These are phyloP conservation scores for Microdochium nivale DNA, from an alignment of 2,329 filamentous ascomycete species.

Conservation along the genomic window DNA sequence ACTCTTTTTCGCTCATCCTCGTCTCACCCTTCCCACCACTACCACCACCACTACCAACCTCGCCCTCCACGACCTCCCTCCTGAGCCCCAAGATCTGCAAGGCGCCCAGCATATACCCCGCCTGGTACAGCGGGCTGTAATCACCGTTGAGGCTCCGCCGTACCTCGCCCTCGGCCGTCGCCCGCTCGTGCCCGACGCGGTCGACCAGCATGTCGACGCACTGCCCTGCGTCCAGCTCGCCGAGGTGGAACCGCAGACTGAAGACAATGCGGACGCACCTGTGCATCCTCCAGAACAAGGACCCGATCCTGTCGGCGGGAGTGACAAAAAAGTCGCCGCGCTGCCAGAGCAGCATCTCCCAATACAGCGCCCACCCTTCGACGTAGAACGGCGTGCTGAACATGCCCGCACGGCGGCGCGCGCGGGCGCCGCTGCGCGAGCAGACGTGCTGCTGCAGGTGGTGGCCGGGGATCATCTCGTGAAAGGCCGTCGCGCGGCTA, in stretches of 20 bases:
- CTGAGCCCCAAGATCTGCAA: conserved; percentile 44
- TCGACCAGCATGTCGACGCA: conserved; percentile 49
- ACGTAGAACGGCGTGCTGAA: conserved; percentile 51
- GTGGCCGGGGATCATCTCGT: conserved; percentile 53
- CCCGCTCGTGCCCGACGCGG: conserved; percentile 48
- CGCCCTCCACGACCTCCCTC: conserved; percentile 33
- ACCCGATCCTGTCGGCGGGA: conserved; percentile 44
- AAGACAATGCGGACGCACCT: conserved; percentile 51
- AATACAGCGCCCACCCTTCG: conserved; percentile 55
- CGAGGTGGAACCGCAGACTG: conserved; percentile 49
- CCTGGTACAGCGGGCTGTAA: conserved; percentile 50
- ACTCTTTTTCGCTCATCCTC: conserved; percentile 40
- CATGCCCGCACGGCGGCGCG: conserved; percentile 30
- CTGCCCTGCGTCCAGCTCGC: conserved; percentile 40
- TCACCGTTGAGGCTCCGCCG: conserved; percentile 45
- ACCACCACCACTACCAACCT: conserved; percentile 23
- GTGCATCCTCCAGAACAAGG: conserved; percentile 56
- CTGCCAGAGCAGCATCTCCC: conserved; percentile 51
- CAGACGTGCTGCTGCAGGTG: conserved; percentile 43
- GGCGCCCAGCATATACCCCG: conserved; percentile 51
- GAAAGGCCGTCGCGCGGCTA: conserved; percentile 49
- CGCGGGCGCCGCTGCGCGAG: conserved; percentile 31
- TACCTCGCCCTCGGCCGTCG: conserved; percentile 52
- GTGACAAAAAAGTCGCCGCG: conserved; percentile 39
- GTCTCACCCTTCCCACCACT: too few species aligned